Conservation (phyloP, 2,329 filamentous ascomycete genomes). For the Incumbomyces delicatus region DNA sequence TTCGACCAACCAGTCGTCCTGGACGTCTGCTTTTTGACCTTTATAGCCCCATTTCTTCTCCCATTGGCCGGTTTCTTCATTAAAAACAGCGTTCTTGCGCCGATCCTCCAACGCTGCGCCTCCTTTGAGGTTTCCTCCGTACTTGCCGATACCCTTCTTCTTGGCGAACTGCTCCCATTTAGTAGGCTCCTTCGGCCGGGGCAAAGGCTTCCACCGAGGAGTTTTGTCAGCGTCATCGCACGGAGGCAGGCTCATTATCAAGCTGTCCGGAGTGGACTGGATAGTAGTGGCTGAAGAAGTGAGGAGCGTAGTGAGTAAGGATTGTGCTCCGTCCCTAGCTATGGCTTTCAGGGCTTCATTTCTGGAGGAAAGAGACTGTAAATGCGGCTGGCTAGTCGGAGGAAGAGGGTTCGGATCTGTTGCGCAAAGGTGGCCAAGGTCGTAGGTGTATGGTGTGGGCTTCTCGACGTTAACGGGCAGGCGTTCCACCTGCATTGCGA, state of each 20-base stretch:
- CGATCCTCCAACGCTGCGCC: constrained; percentile 56
- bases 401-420: constrained; percentile 77
- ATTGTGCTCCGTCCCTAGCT: constrained; percentile 84
- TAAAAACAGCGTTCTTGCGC: constrained; percentile 62
- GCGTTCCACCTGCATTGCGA: constrained; percentile 13
- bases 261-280: constrained; percentile 52
- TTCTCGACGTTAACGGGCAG: constrained; percentile 60
- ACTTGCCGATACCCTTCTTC: constrained; percentile 86
- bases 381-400: constrained; percentile 36
- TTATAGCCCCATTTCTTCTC: constrained; percentile 92
- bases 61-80: constrained; percentile 79
- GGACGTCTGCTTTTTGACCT: constrained; percentile 65
- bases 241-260: constrained; percentile 69
- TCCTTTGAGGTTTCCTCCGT: constrained; percentile 47
- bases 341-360: constrained; percentile 62
- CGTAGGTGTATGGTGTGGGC: constrained; percentile 83
- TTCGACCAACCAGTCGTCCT: constrained; percentile 85
- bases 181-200: constrained; percentile 68
- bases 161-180: constrained; percentile 95
- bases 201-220: constrained; percentile 86
- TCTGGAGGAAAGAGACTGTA: constrained; percentile 30
- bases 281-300: constrained; percentile 67
- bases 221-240: constrained; percentile 42
- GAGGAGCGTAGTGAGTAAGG: constrained; percentile 87
- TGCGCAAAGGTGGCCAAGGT: constrained; percentile 76